Evolutionary conservation across 768 basidiomycete species (phyloP).

Genomic region (Mycena amicta): DNA sequence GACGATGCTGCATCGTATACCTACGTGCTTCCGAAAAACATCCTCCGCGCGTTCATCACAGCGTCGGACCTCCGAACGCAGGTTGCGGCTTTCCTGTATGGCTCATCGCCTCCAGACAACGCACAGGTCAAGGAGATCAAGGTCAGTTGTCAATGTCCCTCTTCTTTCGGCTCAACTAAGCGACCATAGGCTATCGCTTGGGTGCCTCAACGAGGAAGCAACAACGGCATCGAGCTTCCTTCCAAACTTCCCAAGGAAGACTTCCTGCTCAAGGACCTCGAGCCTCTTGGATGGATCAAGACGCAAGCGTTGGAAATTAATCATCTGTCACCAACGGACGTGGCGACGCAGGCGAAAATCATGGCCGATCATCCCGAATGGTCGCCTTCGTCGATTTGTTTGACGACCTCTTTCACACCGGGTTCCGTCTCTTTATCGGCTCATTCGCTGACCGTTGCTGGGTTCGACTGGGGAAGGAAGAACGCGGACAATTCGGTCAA

Average conservation of each 20-base stretch:
- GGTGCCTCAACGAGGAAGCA: conserved; percentile 96
- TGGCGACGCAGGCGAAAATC: conserved; percentile 91
- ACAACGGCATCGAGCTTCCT: conserved; percentile 92
- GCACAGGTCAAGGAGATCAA: conserved; percentile 99
- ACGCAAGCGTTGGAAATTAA: conserved; percentile 92
- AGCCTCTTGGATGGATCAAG: conserved; percentile 95
- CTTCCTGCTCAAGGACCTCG: conserved; percentile 91
- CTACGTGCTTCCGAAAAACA: conserved; percentile 96
- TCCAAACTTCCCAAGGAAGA: conserved; percentile 90
- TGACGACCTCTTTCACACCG: conserved; percentile 95
- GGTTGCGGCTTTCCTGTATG: conserved; percentile 93
- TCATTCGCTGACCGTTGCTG: conserved; percentile 85
- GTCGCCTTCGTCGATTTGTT: conserved; percentile 90
- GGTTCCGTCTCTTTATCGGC: conserved; percentile 96
- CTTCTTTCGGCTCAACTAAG: conserved; percentile 1
- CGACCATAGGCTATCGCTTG: conserved; percentile 80
- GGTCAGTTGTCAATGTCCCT: conserved; percentile 33
- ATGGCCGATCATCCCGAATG: conserved; percentile 97
- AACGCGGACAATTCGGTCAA: conserved; percentile 84
- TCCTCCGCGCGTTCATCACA: conserved; percentile 90
- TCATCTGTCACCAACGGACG: conserved; percentile 90
- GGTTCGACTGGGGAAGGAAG: conserved; percentile 98
- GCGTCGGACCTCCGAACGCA: conserved; percentile 95
- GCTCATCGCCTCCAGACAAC: conserved; percentile 91
- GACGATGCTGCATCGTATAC: conserved; percentile 95